Evolutionary conservation across 495 filamentous ascomycete genomes (phyloP).

Genomic region (Talaromyces stipitatus): DNA sequence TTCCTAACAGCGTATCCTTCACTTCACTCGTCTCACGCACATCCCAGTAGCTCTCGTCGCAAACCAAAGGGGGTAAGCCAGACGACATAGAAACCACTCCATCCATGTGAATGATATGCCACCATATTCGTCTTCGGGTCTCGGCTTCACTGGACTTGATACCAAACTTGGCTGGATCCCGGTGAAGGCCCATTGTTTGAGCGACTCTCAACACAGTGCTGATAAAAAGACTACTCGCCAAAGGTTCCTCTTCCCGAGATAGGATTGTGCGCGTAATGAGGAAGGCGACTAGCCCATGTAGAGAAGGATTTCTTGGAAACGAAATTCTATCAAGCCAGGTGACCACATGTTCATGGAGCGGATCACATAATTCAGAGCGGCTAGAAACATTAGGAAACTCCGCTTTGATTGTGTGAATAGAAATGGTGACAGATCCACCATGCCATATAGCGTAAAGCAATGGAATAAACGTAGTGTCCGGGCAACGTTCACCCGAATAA

Average conservation of each 20-base stretch:
- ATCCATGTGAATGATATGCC: constrained; percentile 65
- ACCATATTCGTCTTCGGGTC: constrained; percentile 63
- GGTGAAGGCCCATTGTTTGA: constrained; percentile 65
- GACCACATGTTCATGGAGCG: constrained; percentile 33
- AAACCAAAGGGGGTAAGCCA: constrained; percentile 35
- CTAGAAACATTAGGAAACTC: constrained; percentile 30
- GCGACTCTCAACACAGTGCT: constrained; percentile 58
- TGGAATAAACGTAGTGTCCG: constrained; percentile 36
- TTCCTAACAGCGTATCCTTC: constrained; percentile 37
- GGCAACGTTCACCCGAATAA: constrained; percentile 35
- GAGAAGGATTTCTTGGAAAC: constrained; percentile 38
- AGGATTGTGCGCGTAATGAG: constrained; percentile 39
- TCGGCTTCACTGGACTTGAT: constrained; percentile 61
- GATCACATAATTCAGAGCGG: constrained; percentile 28
- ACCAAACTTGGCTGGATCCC: constrained; percentile 58
- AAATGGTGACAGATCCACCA: constrained; percentile 39
- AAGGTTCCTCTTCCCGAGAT: constrained; percentile 39
- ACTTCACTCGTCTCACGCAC: constrained; percentile 38
- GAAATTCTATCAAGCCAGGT: constrained; percentile 36
- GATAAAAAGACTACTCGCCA: constrained; percentile 40
- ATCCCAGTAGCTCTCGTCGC: constrained; percentile 41
- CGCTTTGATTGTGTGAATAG: constrained; percentile 33
- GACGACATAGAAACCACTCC: constrained; percentile 42
- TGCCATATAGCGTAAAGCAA: constrained; percentile 43
- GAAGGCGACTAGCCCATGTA: constrained; percentile 37